Evolutionary conservation across 163 green algal genomes (phyloP).

Genomic region (Scenedesmus sp.): DNA sequence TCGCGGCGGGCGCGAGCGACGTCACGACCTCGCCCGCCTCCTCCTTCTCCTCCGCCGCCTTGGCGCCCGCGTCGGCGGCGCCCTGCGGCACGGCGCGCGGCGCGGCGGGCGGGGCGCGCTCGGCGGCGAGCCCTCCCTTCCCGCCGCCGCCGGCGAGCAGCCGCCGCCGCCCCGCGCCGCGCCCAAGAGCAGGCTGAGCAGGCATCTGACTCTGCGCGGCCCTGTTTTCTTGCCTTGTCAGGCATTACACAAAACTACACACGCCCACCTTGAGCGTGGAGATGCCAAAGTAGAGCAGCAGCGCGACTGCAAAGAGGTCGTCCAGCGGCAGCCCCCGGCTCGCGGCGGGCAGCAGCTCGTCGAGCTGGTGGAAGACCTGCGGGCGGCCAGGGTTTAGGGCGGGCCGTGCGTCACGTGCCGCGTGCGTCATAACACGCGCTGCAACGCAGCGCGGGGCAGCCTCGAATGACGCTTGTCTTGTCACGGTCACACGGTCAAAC

Average conservation of each 20-base stretch:
- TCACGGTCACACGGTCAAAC: neutral
- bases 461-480: neutral
- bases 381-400: too few relatives aligned
- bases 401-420: too few relatives aligned
- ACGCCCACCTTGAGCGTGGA: slow-evolving; percentile 67
- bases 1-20: slow-evolving; percentile 5
- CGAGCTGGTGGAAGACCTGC: slow-evolving; percentile 83
- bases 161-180: too few relatives aligned
- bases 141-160: too few relatives aligned
- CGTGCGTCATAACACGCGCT: too few relatives aligned
- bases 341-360: slow-evolving; percentile 79
- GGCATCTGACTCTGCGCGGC: too few relatives aligned
- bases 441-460: neutral
- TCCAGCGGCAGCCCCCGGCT: slow-evolving; percentile 77
- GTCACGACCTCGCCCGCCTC: slow-evolving; percentile 85
- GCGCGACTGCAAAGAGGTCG: slow-evolving; percentile 78
- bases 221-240: too few relatives aligned
- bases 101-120: too few relatives aligned
- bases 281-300: slow-evolving; percentile 92
- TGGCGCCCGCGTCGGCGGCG: slow-evolving; percentile 68
- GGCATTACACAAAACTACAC: too few relatives aligned
- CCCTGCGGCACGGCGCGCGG: slow-evolving; percentile 47
- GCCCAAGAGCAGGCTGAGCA: too few relatives aligned
- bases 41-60: slow-evolving; percentile 81
- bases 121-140: too few relatives aligned